These are phyloP conservation scores for Sclerotinia subarctica DNA, from an alignment of 2,329 filamentous ascomycete species.

Conservation along the genomic window DNA sequence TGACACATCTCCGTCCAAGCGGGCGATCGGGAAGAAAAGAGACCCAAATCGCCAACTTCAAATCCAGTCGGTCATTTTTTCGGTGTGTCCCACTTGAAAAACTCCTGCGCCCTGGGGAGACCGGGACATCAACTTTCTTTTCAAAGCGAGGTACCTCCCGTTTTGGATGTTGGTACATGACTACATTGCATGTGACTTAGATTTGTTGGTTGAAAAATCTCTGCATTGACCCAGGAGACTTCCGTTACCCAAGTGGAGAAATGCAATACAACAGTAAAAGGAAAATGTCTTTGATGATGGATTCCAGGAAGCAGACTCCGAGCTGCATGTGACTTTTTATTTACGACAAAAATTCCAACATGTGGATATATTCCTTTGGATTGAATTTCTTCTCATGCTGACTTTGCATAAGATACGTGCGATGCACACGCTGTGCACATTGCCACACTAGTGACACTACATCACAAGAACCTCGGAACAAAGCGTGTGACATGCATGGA, in stretches of 20 bases:
- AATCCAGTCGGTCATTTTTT: slow-evolving; percentile 13
- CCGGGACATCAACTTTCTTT: background rate
- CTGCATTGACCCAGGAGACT: background rate
- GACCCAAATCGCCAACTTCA: background rate
- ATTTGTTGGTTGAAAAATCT: background rate
- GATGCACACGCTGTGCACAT: background rate
- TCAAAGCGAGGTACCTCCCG: slow-evolving; percentile 10
- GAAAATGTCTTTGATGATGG: background rate
- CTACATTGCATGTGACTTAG: slow-evolving; percentile 12
- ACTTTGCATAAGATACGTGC: background rate
- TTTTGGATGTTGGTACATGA: slow-evolving; percentile 9
- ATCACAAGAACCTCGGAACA: background rate
- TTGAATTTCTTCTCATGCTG: background rate
- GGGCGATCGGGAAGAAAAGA: background rate
- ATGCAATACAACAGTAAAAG: background rate
- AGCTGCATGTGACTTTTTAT: slow-evolving; percentile 12
- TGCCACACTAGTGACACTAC: background rate
- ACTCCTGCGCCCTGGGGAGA: background rate
- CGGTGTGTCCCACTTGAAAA: slow-evolving; percentile 3
- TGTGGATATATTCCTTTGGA: slow-evolving; percentile 1
- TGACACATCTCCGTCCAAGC: background rate
- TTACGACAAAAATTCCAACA: background rate
- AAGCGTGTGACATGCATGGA: slow-evolving; percentile 19
- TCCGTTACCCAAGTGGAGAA: slow-evolving; percentile 2
- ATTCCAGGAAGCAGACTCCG: background rate